These are phyloP conservation scores for Venturia pyrina DNA, from an alignment of 2,329 filamentous ascomycete genomes.

Conservation along the genomic window DNA sequence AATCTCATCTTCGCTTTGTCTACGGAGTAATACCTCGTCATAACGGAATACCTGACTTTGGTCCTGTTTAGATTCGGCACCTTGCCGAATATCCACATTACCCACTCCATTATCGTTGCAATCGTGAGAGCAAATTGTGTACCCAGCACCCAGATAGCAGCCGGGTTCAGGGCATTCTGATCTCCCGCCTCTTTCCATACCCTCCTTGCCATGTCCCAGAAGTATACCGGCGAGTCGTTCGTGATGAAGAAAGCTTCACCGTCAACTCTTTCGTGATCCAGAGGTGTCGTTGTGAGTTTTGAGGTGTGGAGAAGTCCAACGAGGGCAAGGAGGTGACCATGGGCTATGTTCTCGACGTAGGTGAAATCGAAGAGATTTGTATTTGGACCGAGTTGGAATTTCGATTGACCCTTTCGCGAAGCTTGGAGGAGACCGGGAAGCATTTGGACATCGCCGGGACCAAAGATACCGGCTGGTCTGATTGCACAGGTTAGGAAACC, in stretches of 20 bases:
- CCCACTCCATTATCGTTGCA: constrained; percentile 35
- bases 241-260: constrained; percentile 87
- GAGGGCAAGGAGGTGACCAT: constrained; percentile 76
- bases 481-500: constrained; percentile 64
- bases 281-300: constrained; percentile 32
- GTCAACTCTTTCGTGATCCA: constrained; percentile 12
- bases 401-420: constrained; percentile 57
- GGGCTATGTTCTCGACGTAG: constrained; percentile 58
- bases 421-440: constrained; percentile 52
- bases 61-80: constrained; percentile 42
- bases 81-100: constrained; percentile 26
- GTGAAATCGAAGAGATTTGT: constrained; percentile 63
- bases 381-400: constrained; percentile 65
- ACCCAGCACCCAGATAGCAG: constrained; percentile 32
- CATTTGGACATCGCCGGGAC: constrained; percentile 73
- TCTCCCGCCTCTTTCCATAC: constrained; percentile 57
- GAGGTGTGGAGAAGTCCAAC: constrained; percentile 56
- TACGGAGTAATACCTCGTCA: constrained; percentile 43
- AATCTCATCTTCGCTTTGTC: constrained; percentile 41
- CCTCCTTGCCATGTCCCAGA: constrained; percentile 77
- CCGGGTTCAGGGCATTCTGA: constrained; percentile 36
- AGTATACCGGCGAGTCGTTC: constrained; percentile 79
- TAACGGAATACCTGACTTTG: constrained; percentile 44
- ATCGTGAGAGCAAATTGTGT: constrained; percentile 15
- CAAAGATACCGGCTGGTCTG: constrained; percentile 83